Conservation (phyloP, 176 grass and related monocot genomes). For the Musa beccarii region DNA sequence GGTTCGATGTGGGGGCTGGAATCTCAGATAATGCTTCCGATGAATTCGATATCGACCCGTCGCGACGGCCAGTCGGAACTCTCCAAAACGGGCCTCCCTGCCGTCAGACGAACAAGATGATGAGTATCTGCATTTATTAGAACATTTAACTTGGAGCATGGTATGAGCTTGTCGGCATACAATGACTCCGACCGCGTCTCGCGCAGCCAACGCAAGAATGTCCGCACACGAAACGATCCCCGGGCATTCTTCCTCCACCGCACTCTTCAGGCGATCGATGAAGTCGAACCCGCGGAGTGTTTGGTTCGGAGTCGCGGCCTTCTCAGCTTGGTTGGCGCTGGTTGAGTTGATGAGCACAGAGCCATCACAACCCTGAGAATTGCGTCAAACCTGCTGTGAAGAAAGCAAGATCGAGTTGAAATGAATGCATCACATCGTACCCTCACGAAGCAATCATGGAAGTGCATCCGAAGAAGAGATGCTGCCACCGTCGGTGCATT, state of each 20-base stretch:
- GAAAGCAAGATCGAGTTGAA: neutral
- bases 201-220: slow-evolving; percentile 53
- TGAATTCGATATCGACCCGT: slow-evolving; percentile 57
- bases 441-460: slow-evolving; percentile 98
- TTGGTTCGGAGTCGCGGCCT: slow-evolving; percentile 47
- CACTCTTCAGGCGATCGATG: slow-evolving; percentile 54
- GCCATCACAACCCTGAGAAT: slow-evolving; percentile 71
- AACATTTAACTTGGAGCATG: no score
- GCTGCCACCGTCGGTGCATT: slow-evolving; percentile 58
- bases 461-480: slow-evolving; percentile 77
- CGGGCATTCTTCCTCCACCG: slow-evolving; percentile 80
- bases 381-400: neutral
- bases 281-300: slow-evolving; percentile 77
- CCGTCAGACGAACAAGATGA: neutral
- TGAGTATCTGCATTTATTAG: no score
- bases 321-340: slow-evolving; percentile 40
- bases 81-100: slow-evolving; percentile 82
- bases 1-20: slow-evolving; percentile 54
- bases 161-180: slow-evolving; percentile 21
- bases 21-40: slow-evolving; percentile 59
- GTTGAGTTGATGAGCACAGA: slow-evolving; percentile 78
- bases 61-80: slow-evolving; percentile 75
- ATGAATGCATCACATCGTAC: slow-evolving; percentile 6
- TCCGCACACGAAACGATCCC: slow-evolving; percentile 93
- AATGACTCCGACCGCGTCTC: slow-evolving; percentile 62